Evolutionary conservation across 495 filamentous ascomycete genomes (phyloP).

Genomic region (Hypomontagnella monticulosa): DNA sequence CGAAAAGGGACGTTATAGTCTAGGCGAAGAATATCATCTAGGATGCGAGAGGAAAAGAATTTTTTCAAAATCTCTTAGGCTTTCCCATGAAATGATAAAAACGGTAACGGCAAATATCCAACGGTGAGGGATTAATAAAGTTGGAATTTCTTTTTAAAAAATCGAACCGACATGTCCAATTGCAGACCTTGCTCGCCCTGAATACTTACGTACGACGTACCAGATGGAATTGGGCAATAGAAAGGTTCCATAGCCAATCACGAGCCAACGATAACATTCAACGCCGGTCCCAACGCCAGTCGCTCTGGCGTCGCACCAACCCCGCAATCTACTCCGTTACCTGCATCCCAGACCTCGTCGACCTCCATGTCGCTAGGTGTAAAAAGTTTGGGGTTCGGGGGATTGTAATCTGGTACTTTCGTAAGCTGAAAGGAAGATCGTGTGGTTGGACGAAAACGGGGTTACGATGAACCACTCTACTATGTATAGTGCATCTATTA

Average conservation of each 20-base stretch:
- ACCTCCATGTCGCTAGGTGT: too few relatives aligned
- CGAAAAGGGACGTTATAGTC: slow-evolving; percentile 1
- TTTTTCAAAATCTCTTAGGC: background rate
- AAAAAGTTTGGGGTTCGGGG: slow-evolving; percentile 27
- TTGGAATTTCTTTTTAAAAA: slow-evolving; percentile 18
- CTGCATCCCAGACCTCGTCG: too few relatives aligned
- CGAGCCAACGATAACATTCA: slow-evolving; percentile 30
- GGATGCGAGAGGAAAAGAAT: slow-evolving; percentile 3
- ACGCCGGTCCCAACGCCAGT: slow-evolving; percentile 20
- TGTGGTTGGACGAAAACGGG: slow-evolving; percentile 26
- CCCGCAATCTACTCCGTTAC: slow-evolving; percentile 37
- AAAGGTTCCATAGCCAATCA: slow-evolving; percentile 30
- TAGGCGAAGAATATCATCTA: background rate
- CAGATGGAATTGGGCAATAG: slow-evolving; percentile 40
- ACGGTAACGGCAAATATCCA: background rate
- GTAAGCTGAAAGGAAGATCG: slow-evolving; percentile 32
- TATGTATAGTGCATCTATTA: slow-evolving; percentile 6
- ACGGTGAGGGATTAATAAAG: slow-evolving; percentile 32
- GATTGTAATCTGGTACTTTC: background rate
- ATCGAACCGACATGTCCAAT: slow-evolving; percentile 19
- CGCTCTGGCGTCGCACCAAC: slow-evolving; percentile 32
- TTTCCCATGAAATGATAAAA: slow-evolving; percentile 8
- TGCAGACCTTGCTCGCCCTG: slow-evolving; percentile 9
- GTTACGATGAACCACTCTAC: slow-evolving; percentile 9
- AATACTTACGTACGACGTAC: slow-evolving; percentile 41